These are phyloP conservation scores for Microdochium nivale DNA, from an alignment of 2,329 filamentous ascomycete species.

Conservation along the genomic window DNA sequence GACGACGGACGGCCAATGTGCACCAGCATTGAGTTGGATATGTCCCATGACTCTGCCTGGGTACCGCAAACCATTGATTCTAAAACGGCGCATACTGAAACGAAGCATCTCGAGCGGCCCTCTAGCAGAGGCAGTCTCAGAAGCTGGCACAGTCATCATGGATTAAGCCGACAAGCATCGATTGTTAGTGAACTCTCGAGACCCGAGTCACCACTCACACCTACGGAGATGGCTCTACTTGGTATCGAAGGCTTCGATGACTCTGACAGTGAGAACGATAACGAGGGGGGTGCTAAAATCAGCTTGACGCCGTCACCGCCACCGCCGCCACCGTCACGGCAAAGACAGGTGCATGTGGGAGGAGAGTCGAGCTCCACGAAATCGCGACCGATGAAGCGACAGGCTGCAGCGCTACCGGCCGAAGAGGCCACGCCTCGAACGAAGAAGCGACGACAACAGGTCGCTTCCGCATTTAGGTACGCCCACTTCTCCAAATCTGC, in stretches of 20 bases:
- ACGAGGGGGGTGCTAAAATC: background rate
- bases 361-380: background rate
- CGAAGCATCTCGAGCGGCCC: background rate
- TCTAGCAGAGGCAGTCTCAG: background rate
- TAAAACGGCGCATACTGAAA: background rate
- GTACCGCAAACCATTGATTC: background rate
- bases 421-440: background rate
- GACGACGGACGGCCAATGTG: background rate
- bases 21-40: background rate
- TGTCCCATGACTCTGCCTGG: background rate
- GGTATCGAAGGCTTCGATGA: background rate
- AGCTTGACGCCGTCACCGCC: background rate
- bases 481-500: background rate
- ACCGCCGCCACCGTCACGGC: background rate
- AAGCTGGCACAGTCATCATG: background rate
- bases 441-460: background rate
- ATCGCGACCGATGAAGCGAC: background rate
- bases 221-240: background rate
- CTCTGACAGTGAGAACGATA: background rate
- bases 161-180: background rate
- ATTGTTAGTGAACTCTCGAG: background rate
- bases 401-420: background rate
- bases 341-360: background rate
- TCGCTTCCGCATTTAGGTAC: background rate
- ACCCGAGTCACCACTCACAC: background rate